Evolutionary conservation across 169 alveolate species (phyloP), one percentile per base, ranked within the genome.

Genomic region (Plasmodium yoelii): DNA sequence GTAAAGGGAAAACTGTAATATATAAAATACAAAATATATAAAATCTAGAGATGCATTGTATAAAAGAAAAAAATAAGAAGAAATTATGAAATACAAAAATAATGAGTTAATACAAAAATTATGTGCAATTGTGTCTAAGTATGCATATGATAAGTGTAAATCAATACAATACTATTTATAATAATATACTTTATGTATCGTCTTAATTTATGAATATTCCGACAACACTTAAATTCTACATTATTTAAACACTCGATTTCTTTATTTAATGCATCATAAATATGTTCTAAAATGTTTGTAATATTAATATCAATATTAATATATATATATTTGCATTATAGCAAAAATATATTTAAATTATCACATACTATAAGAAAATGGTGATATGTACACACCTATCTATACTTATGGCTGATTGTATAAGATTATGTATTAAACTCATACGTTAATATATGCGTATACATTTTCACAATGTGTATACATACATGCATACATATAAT

Each of bases 311-410:
- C 39, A 28, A 28, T 64, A 42, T 34, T 65, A 65, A 12, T 47
- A 65, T 65, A n/a, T 26, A 65, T 65, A 47, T 65, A 65, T 34
- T 34, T 34, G 46, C 24, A n/a, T 39, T 65, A n/a, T 65, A 65
- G 49, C 18, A 59, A 59, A 47, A 71, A 68, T 46, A 60, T 55
- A 68, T 39, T 15, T 10, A 34, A 12, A 68, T 46, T 18, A 22
- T 24, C 34, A 26, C 53, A 68, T 55, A 68, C 42, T 34, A 34
- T 34, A 34, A 34, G 42, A 34, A 34, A 34, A 34, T 34, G 42
- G 42, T 34, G 42, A 65, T 13, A 42, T 13, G 10, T 34, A 56
- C 24, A 47, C 51, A 57, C 49, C 15, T 9, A 46, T 73, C 28
- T 49, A 39, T 18, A 28, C 59, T 56, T 34, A 47, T 61, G 28